These are phyloP conservation scores for Rhodomyrtus psidioides DNA, from an alignment of 441 rosid species.

Conservation along the genomic window DNA sequence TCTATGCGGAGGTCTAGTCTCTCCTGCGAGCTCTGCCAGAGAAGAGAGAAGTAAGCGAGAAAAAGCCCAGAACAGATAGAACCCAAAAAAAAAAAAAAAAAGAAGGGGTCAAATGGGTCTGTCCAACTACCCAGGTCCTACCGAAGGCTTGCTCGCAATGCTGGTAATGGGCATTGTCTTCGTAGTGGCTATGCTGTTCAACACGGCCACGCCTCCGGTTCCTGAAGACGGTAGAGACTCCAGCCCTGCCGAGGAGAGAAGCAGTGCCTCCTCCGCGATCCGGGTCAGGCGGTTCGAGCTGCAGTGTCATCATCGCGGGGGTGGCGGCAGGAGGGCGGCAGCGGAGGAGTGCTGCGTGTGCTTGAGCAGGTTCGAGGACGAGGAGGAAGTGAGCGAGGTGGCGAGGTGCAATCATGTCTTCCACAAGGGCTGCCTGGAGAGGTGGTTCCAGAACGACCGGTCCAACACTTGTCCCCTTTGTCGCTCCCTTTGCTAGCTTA, in stretches of 20 bases:
- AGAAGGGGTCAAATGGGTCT: conserved; percentile 45
- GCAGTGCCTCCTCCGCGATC: background rate
- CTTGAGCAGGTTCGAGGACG: conserved; percentile 57
- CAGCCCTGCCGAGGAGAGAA: background rate
- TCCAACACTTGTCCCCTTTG: conserved; percentile 1
- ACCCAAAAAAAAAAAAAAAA: background rate
- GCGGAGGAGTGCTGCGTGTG: conserved; percentile 70
- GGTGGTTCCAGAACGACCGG: background rate
- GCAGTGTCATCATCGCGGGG: background rate
- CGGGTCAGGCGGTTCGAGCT: background rate
- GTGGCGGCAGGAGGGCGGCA: background rate
- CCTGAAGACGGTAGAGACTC: conserved; percentile 23
- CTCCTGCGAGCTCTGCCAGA: background rate
- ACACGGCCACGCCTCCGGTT: conserved; percentile 44
- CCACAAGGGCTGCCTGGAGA: background rate
- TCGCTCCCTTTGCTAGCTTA: background rate
- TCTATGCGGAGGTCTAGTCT: background rate
- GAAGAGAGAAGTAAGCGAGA: background rate
- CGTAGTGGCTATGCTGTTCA: conserved; percentile 55
- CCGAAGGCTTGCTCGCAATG: conserved; percentile 62
- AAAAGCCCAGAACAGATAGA: background rate
- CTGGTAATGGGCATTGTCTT: conserved; percentile 65
- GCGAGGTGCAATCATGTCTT: conserved; percentile 50
- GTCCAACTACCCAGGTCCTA: conserved; percentile 48
- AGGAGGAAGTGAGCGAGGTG: conserved; percentile 81